phyloP scores from a whole-genome alignment of 139 green algal genomes.

The Picochlorum sp. region DNA sequence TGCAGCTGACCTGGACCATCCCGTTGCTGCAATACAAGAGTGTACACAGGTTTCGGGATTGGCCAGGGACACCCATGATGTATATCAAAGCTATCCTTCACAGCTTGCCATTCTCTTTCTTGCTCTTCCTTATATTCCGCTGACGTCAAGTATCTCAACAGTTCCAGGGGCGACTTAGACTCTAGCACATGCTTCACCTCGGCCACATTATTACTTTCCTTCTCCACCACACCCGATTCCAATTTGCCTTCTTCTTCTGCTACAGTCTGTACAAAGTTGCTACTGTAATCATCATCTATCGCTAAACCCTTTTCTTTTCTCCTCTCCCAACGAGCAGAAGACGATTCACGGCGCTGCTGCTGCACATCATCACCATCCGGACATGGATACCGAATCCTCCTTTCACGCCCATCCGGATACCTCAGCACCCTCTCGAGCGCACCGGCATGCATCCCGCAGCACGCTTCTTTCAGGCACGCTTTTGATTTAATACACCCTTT shows the following conservation, averaged over 20 bases:
- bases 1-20: slow-evolving; percentile 14
- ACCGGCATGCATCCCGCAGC: no score
- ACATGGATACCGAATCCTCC: slow-evolving; percentile 36
- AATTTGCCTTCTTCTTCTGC: background rate
- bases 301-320: background rate
- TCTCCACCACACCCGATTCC: background rate
- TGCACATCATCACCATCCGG: background rate
- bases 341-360: slow-evolving; percentile 1
- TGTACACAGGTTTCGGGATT: slow-evolving; percentile 45
- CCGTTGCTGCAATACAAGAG: slow-evolving; percentile 22
- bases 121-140: slow-evolving; percentile 23
- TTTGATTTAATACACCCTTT: no score
- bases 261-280: background rate
- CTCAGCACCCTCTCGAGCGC: slow-evolving; percentile 30
- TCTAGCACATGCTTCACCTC: background rate
- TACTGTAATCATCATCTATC: slow-evolving; percentile 1
- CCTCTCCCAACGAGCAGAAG: background rate
- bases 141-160: slow-evolving; percentile 26
- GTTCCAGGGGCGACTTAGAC: slow-evolving; percentile 9
- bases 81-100: slow-evolving; percentile 37
- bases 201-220: slow-evolving; percentile 2
- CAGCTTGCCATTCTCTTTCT: slow-evolving; percentile 12
- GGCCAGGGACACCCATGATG: slow-evolving; percentile 50
- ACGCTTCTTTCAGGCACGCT: no score
- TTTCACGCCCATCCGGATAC: slow-evolving; percentile 41